phyloP scores from a whole-genome alignment of 352 stramenopile genomes.

The Globisporangium emineosum region DNA sequence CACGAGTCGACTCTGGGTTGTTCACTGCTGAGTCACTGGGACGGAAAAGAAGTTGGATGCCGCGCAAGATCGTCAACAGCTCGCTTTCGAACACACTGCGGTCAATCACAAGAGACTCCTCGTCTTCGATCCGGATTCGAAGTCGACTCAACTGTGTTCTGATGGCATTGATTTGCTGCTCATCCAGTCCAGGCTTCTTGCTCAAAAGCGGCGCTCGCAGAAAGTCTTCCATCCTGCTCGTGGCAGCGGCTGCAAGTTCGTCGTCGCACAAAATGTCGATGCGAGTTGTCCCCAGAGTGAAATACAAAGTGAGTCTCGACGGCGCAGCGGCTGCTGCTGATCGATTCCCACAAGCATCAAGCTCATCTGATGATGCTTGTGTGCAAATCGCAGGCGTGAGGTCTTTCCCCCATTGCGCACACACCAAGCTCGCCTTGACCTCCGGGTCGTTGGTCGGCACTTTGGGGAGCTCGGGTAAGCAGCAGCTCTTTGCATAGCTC shows the following conservation, averaged over 20 bases:
- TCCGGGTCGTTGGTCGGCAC: conserved; percentile 51
- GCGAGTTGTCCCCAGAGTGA: conserved; percentile 56
- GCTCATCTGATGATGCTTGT: not conserved
- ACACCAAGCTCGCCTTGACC: conserved; percentile 57
- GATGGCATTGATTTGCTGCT: conserved; percentile 27
- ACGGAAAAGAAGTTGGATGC: conserved; percentile 45
- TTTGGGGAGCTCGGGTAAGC: conserved; percentile 36
- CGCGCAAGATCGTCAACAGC: conserved; percentile 27
- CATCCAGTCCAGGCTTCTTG: conserved; percentile 34
- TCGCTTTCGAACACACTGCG: conserved; percentile 25
- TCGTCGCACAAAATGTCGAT: conserved; percentile 26
- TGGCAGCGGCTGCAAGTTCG: conserved; percentile 19
- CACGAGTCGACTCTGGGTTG: not conserved
- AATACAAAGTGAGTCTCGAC: conserved; percentile 40
- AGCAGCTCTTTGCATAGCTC: conserved; percentile 49
- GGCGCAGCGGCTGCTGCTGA: conserved; percentile 4
- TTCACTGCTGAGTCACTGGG: not conserved
- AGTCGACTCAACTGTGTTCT: conserved; percentile 37
- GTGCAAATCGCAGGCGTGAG: conserved; percentile 42
- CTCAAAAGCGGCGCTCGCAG: conserved; percentile 47
- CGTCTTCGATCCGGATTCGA: conserved; percentile 61
- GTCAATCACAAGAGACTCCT: conserved; percentile 54
- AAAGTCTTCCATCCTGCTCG: conserved; percentile 44
- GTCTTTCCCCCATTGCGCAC: conserved; percentile 53
- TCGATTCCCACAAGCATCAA: not conserved